These are phyloP conservation scores for Polygonum maritimum DNA, from an alignment of 148 eudicot species.

Conservation along the genomic window DNA sequence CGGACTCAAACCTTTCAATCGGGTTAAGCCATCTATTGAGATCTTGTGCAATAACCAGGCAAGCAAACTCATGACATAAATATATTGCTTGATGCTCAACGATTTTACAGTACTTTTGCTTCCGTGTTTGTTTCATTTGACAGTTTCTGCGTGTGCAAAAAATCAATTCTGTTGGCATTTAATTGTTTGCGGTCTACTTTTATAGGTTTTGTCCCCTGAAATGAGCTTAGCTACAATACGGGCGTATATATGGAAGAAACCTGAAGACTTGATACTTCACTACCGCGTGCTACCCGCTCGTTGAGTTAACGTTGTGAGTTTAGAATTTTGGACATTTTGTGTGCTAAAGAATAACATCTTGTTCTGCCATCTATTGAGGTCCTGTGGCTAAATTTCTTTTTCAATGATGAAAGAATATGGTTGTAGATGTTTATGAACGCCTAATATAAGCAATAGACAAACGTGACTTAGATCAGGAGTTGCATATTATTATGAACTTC, in stretches of 20 bases:
- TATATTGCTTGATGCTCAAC: not conserved
- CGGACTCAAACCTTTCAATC: constrained; percentile 71
- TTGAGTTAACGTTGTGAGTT: not conserved
- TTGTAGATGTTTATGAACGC: constrained; percentile 2
- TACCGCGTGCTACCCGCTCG: constrained; percentile 36
- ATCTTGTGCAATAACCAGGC: constrained; percentile 95
- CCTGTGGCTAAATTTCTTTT: not conserved
- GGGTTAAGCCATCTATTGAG: constrained; percentile 77
- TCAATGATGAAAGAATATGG: not conserved
- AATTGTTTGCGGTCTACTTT: not conserved
- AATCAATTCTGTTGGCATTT: not conserved
- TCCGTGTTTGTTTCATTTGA: not conserved
- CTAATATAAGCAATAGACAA: not conserved
- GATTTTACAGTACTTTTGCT: not conserved
- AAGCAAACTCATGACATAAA: constrained; percentile 11
- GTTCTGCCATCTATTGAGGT: not conserved
- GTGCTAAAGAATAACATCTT: not conserved
- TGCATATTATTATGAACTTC: not conserved
- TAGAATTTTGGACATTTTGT: constrained; percentile 1
- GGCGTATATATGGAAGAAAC: constrained; percentile 85
- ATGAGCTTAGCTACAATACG: constrained; percentile 98
- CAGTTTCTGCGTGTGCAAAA: not conserved
- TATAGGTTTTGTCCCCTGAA: constrained; percentile 77
- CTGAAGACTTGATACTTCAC: constrained; percentile 79
- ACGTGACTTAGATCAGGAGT: not conserved